Conservation (phyloP, 257 asterid genomes). For the Nicotiana obtusifolia region DNA sequence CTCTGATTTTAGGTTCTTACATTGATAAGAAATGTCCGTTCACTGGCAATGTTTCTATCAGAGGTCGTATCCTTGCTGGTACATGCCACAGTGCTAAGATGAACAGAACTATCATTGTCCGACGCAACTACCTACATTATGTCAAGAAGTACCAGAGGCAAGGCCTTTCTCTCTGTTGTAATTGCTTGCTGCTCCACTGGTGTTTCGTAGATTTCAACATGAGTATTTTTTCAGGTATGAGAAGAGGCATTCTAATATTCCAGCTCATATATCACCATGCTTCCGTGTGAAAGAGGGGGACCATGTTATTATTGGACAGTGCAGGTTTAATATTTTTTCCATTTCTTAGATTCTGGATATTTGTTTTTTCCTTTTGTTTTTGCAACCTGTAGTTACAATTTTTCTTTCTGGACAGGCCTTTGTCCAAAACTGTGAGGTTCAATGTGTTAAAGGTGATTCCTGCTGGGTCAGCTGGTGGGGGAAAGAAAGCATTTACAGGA, state of each 20-base stretch:
- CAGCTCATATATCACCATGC: slow-evolving; percentile 36
- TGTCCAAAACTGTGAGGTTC: slow-evolving; percentile 38
- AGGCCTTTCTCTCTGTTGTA: neutral
- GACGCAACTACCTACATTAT: slow-evolving; percentile 40
- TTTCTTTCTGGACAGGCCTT: slow-evolving; percentile 22
- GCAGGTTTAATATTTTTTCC: slow-evolving; percentile 20
- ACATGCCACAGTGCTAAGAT: slow-evolving; percentile 50
- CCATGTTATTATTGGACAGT: slow-evolving; percentile 36
- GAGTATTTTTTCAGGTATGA: slow-evolving; percentile 22
- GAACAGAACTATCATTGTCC: slow-evolving; percentile 43
- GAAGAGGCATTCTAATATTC: slow-evolving; percentile 40
- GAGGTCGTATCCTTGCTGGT: slow-evolving; percentile 41
- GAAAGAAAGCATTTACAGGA: slow-evolving; percentile 15
- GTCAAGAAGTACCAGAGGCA: slow-evolving; percentile 48
- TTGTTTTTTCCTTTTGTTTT: no score
- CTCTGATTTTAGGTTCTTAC: neutral
- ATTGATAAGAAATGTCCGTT: slow-evolving; percentile 39
- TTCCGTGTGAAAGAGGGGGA: slow-evolving; percentile 44
- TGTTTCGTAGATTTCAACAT: neutral
- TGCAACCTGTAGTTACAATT: no score
- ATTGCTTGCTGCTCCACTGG: no score
- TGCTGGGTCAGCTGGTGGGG: slow-evolving; percentile 34
- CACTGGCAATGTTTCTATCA: slow-evolving; percentile 30
- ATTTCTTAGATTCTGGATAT: no score
- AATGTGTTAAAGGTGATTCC: slow-evolving; percentile 41